A percentile compares a stretch with the other conserved stretches of the same genome.
phyloP scores from a whole-genome alignment of 108 stramenopile genomes.

The Nitzschia putrida region DNA sequence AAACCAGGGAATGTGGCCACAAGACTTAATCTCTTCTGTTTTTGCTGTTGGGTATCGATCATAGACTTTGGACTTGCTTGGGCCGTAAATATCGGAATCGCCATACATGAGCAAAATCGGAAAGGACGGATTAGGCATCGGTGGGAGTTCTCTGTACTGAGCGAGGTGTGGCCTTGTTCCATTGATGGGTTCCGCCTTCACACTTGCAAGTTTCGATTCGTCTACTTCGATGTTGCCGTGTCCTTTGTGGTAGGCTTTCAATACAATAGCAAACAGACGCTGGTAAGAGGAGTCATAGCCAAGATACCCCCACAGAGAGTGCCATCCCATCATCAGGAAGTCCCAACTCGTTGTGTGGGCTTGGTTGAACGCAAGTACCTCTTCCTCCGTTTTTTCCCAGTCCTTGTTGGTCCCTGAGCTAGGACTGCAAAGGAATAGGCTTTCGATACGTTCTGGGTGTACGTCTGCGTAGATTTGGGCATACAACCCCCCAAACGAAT shows the following conservation, averaged over 20 bases:
- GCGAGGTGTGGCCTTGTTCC: neutral
- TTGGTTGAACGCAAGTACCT: slow-evolving; percentile 1
- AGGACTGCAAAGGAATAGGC: neutral
- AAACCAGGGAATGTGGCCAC: neutral
- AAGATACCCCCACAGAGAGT: neutral
- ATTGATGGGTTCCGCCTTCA: neutral
- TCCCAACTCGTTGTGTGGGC: neutral
- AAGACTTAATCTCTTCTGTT: neutral
- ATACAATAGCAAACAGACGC: neutral
- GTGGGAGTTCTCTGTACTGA: neutral
- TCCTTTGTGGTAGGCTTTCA: neutral
- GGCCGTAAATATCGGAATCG: slow-evolving; percentile 1
- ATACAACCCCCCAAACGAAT: slow-evolving; percentile 1
- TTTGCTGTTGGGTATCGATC: neutral
- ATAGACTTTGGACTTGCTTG: neutral
- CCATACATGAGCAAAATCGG: neutral
- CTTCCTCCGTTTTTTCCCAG: neutral
- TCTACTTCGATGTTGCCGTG: neutral
- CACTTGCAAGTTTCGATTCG: neutral
- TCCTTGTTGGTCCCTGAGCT: neutral
- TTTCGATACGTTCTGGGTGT: neutral
- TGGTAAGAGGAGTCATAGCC: neutral
- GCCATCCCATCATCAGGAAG: neutral
- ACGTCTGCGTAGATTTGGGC: neutral
- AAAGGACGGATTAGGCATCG: neutral